Conservation (phyloP, 2,329 filamentous ascomycete species). For the Aspergillus spinulosporus region DNA sequence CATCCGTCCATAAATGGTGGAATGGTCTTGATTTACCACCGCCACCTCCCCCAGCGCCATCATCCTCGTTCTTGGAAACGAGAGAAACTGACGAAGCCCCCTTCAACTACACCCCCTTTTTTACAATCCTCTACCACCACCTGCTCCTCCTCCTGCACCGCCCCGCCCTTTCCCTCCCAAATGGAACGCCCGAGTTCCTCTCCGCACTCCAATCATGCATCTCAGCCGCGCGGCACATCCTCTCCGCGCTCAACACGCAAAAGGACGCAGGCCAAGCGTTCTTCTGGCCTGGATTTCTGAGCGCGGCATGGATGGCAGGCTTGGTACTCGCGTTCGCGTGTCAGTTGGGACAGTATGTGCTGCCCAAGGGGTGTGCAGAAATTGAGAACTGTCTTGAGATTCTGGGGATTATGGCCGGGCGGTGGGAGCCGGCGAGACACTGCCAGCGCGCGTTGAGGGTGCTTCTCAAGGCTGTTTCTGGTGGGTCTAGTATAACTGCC, state of each 20-base stretch:
- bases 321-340: slow-evolving; percentile 45
- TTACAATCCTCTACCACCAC: slow-evolving; percentile 45
- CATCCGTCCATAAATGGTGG: slow-evolving; percentile 47
- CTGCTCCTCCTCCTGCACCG: slow-evolving; percentile 43
- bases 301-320: slow-evolving; percentile 45
- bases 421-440: slow-evolving; percentile 45
- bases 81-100: slow-evolving; percentile 17
- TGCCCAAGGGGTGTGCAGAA: slow-evolving; percentile 37
- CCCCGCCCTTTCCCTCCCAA: slow-evolving; percentile 40
- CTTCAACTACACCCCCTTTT: slow-evolving; percentile 41
- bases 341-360: slow-evolving; percentile 41
- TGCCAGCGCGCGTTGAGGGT: slow-evolving; percentile 40
- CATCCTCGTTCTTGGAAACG: background rate
- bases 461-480: slow-evolving; percentile 34
- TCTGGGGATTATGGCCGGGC: slow-evolving; percentile 36
- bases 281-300: slow-evolving; percentile 43
- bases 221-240: slow-evolving; percentile 40
- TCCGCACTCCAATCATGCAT: slow-evolving; percentile 45
- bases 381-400: slow-evolving; percentile 37
- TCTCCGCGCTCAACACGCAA: slow-evolving; percentile 39
- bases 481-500: background rate
- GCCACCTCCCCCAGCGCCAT: background rate
- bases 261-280: slow-evolving; percentile 35
- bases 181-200: slow-evolving; percentile 41
- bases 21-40: slow-evolving; percentile 33